Evolutionary conservation across 768 basidiomycete species (phyloP).

Genomic region (Tylopilus felleus): DNA sequence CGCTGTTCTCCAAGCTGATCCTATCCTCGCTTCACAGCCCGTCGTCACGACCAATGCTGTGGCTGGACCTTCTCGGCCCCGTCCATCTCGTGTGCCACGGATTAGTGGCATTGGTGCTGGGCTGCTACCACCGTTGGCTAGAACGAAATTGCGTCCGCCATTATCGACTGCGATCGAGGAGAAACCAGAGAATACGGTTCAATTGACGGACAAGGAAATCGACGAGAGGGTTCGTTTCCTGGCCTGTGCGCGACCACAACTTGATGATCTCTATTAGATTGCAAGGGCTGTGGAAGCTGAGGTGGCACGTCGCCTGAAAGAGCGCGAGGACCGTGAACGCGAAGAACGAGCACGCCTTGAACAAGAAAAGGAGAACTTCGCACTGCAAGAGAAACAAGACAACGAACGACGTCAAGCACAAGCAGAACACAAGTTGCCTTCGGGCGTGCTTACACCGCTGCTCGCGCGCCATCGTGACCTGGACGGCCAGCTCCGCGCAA

Average conservation of each 20-base stretch:
- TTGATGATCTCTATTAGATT: slow-evolving; percentile 43
- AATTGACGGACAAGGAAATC: slow-evolving; percentile 66
- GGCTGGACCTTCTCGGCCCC: slow-evolving; percentile 24
- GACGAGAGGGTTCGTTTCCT: slow-evolving; percentile 55
- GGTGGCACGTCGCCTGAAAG: slow-evolving; percentile 61
- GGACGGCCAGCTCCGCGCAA: slow-evolving; percentile 61
- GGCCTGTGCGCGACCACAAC: neutral
- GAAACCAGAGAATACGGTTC: slow-evolving; percentile 14
- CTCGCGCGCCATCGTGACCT: slow-evolving; percentile 64
- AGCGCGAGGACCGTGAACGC: slow-evolving; percentile 34
- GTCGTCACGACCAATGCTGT: slow-evolving; percentile 8
- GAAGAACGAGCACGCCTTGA: slow-evolving; percentile 30
- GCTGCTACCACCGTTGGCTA: slow-evolving; percentile 23
- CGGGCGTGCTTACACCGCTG: slow-evolving; percentile 54
- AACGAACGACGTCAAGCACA: slow-evolving; percentile 8
- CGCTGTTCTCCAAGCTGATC: slow-evolving; percentile 43
- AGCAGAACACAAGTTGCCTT: slow-evolving; percentile 19
- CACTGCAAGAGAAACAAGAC: slow-evolving; percentile 11
- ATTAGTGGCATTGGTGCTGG: slow-evolving; percentile 29
- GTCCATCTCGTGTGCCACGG: slow-evolving; percentile 32
- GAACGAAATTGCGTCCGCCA: slow-evolving; percentile 18
- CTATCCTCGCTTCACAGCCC: slow-evolving; percentile 22
- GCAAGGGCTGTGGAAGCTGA: slow-evolving; percentile 72
- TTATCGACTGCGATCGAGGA: slow-evolving; percentile 12
- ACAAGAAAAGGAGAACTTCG: slow-evolving; percentile 29